Conservation (phyloP, 768 basidiomycete species). For the Auriculariales sp. region DNA sequence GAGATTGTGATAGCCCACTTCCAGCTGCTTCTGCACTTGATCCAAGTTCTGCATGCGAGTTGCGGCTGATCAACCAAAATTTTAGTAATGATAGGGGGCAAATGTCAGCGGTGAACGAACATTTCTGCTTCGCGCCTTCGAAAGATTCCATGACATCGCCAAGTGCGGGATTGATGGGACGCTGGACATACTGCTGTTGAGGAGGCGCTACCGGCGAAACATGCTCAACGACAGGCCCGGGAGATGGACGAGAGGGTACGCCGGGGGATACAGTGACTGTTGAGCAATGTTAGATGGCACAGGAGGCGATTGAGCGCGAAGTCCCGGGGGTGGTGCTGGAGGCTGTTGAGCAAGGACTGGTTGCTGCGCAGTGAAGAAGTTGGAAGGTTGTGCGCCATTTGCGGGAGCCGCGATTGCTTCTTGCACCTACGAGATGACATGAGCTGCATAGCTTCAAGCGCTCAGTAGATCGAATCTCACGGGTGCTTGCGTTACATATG, state of each 20-base stretch:
- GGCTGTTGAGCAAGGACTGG: neutral
- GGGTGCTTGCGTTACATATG: too few relatives aligned
- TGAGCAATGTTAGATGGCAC: neutral
- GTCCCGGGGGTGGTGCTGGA: neutral
- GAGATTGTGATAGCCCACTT: conserved; percentile 76
- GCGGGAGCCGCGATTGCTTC: too few relatives aligned
- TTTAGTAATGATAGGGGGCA: neutral
- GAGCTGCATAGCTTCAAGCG: too few relatives aligned
- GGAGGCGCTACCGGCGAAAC: too few relatives aligned
- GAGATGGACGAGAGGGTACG: neutral
- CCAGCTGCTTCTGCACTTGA: conserved; percentile 84
- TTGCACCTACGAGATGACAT: too few relatives aligned
- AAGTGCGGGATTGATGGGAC: conserved; percentile 63
- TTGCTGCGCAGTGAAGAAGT: neutral
- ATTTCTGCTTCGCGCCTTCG: conserved; percentile 93
- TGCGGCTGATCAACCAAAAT: conserved; percentile 29
- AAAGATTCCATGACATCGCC: conserved; percentile 90
- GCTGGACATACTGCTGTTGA: conserved; percentile 24
- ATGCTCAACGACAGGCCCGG: too few relatives aligned
- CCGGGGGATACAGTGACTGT: neutral
- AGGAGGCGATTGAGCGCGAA: neutral
- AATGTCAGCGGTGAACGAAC: conserved; percentile 24
- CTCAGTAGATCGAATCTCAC: too few relatives aligned
- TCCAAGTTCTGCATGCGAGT: conserved; percentile 77
- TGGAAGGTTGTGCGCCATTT: neutral